Evolutionary conservation across 371 early-diverging fungal species (phyloP), one percentile per base, ranked within the genome.

Genomic region (Circinella minor): DNA sequence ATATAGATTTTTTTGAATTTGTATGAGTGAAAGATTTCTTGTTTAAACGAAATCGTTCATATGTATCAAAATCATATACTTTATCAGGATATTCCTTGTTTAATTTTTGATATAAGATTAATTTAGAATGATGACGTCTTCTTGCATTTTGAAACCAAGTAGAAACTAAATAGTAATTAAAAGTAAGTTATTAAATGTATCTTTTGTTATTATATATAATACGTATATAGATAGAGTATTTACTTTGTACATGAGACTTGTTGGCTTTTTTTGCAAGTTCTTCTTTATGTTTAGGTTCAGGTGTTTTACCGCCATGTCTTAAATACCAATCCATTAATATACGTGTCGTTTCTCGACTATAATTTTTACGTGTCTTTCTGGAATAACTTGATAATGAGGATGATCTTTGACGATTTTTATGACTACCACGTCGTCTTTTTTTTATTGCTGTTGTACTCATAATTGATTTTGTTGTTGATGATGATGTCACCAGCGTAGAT

Each of bases 71-170:
- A 51, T 78, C 77, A 34, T 77, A 74, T 0, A 82, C 77, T 14
- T 70, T 20, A 8, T 65, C 13, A 37, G 83, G 80, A 47, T 73
- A 54, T 38, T 51, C 63, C 10, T 55, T 38, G 2, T 64, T 54
- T 6, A 78, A 61, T 10, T 36, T n/a, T n/a, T 71, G 71, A 59
- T 68, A 82, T 10, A 61, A 37, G 14, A 72, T 65, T 7, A 82
- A 69, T 55, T 80, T 80, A 4, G 57, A n/a, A 6, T 73, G 61
- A 39, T 82, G 74, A 6, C 83, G 75, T 11, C 83, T 74, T 37
- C 77, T 75, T 20, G 80, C 78, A 36, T 82, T 82, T 46, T 82
- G 83, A 48, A 80, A 82, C 83, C 80, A 82, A 15, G 83, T 82
- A 1, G 80, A 76, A 34, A 82, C 83, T 78, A 27, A 27, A 27